phyloP scores from a whole-genome alignment of 441 rosid species.

The Eutrema salsugineum region DNA sequence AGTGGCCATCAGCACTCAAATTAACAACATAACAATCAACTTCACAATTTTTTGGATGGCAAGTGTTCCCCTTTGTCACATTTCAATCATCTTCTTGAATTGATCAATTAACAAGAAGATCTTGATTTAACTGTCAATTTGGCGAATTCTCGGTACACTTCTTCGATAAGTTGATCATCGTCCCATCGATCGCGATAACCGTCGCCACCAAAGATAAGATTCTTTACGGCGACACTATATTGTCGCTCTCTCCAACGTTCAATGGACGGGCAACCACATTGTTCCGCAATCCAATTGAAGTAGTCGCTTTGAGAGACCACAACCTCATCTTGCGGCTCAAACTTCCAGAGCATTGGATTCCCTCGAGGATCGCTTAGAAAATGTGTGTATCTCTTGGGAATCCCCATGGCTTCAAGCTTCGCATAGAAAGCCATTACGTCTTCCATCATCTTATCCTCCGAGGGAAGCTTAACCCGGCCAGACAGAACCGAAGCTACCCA shows the following conservation, averaged over 20 bases:
- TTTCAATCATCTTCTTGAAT: too few relatives aligned
- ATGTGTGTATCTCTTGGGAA: constrained; percentile 32
- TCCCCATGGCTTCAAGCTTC: constrained; percentile 41
- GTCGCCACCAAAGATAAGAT: constrained; percentile 26
- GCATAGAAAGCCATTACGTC: constrained; percentile 39
- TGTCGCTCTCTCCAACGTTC: not conserved
- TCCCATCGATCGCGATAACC: constrained; percentile 47
- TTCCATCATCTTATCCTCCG: constrained; percentile 54
- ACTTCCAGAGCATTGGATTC: too few relatives aligned
- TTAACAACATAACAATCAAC: too few relatives aligned
- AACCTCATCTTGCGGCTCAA: too few relatives aligned
- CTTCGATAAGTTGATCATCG: constrained; percentile 31
- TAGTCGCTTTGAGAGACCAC: not conserved
- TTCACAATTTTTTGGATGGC: too few relatives aligned
- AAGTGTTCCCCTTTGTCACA: too few relatives aligned
- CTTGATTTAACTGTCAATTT: not conserved
- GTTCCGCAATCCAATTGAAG: not conserved
- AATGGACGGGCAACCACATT: not conserved
- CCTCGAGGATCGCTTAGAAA: too few relatives aligned
- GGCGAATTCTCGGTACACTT: constrained; percentile 21
- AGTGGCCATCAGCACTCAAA: too few relatives aligned
- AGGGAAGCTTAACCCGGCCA: constrained; percentile 51
- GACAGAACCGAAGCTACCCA: constrained; percentile 69
- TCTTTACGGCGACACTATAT: not conserved
- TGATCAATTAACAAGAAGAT: too few relatives aligned